Percentiles rank a stretch among this genome's conserved stretches.
These are phyloP conservation scores for Talaromyces sp. DNA, from an alignment of 2,329 filamentous ascomycete genomes.

Conservation along the genomic window DNA sequence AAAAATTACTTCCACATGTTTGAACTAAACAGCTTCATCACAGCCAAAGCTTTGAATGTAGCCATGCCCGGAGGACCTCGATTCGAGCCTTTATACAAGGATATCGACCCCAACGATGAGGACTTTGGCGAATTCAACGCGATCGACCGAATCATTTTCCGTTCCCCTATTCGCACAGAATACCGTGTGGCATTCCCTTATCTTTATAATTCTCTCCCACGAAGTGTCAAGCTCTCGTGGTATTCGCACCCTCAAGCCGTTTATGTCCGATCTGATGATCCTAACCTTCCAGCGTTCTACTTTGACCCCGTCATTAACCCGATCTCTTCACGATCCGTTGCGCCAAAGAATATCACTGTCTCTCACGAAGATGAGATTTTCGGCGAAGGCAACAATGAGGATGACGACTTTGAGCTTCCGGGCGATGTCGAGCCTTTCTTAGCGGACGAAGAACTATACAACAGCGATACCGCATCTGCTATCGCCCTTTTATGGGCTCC, in stretches of 20 bases:
- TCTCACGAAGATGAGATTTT: constrained; percentile 95
- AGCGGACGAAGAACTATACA: constrained; percentile 82
- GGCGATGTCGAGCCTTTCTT: constrained; percentile 81
- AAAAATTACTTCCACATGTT: constrained; percentile 99
- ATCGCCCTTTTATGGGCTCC: constrained; percentile 98
- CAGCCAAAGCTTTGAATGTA: constrained; percentile 94
- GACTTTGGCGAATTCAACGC: constrained; percentile 99
- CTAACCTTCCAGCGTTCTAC: constrained; percentile 89
- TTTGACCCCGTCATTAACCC: constrained; percentile 98
- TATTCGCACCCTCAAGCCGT: constrained; percentile 92
- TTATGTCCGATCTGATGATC: constrained; percentile 82
- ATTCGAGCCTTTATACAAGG: constrained; percentile 96
- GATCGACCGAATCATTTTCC: constrained; percentile 98
- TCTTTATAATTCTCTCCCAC: constrained; percentile 91
- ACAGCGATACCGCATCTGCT: constrained; percentile 81
- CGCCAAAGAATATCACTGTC: constrained; percentile 86
- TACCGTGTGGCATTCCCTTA: constrained; percentile 93
- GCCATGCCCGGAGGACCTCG: constrained; percentile 95
- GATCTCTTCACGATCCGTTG: constrained; percentile 90
- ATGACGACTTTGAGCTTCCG: constrained; percentile 81
- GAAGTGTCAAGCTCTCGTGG: constrained; percentile 90
- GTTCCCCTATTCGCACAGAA: constrained; percentile 89
- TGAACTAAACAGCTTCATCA: constrained; percentile 89
- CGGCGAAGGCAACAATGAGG: constrained; percentile 73
- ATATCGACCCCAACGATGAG: constrained; percentile 97